These are phyloP conservation scores for Sarocladium strictum DNA, from an alignment of 2,329 filamentous ascomycete genomes.

Conservation along the genomic window DNA sequence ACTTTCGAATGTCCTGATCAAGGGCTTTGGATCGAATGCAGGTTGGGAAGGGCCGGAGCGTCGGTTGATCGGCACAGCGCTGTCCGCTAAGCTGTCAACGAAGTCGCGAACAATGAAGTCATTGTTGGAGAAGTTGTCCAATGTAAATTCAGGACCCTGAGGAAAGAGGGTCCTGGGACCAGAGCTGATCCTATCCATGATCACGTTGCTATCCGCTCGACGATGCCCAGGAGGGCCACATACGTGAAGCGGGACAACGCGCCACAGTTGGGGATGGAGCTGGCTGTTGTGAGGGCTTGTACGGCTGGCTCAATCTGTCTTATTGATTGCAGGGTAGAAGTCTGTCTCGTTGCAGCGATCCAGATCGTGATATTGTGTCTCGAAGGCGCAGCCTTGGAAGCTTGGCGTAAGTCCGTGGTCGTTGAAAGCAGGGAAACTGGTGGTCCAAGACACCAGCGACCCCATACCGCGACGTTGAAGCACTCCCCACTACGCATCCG, in stretches of 20 bases:
- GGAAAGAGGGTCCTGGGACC: conserved; percentile 66
- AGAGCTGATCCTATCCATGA: conserved; percentile 37
- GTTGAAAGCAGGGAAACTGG: neutral
- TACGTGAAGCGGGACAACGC: conserved; percentile 16
- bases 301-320: neutral
- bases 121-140: conserved; percentile 81
- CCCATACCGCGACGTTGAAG: conserved; percentile 1
- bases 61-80: conserved; percentile 70
- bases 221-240: conserved; percentile 21
- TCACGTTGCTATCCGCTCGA: conserved; percentile 12
- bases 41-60: conserved; percentile 61
- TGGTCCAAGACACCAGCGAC: neutral
- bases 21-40: conserved; percentile 87
- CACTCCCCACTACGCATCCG: neutral
- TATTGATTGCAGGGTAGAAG: too few species aligned
- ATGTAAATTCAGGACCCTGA: conserved; percentile 73
- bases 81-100: conserved; percentile 86
- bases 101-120: conserved; percentile 99
- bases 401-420: neutral
- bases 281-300: neutral
- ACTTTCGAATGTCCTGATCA: conserved; percentile 93
- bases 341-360: neutral
- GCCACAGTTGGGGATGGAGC: neutral
- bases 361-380: neutral
- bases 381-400: neutral